Evolutionary conservation across 2,329 filamentous ascomycete species (phyloP), one percentile per base, ranked within the genome.

Genomic region (Aspergillus fischeri): DNA sequence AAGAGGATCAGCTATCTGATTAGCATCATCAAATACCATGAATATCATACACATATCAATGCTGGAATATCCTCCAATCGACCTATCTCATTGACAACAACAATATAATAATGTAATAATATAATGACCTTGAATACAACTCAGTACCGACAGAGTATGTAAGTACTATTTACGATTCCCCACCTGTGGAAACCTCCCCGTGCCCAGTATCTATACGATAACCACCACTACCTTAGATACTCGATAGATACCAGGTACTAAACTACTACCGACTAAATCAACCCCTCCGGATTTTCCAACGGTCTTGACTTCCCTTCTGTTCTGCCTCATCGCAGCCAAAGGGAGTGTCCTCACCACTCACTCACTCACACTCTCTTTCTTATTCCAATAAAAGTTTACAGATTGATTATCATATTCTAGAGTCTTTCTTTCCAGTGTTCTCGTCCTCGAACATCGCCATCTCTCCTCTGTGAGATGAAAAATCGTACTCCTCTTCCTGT

Each of bases 401-500:
- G 14, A 14, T 32, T 38, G 14, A 38, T 38, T 17, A 38, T 17
- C 32, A 17, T 38, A 38, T 38, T 38, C 17, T n/a, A 17, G 32
- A 17, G 32, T 38, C 32, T 17, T 38, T 44, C 55, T 42, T 35
- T 28, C 32, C 9, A 17, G 45, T 51, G 53, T 50, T 55, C 49
- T 58, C 53, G 60, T 52, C 45, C 52, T 57, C 54, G 58, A 57
- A 56, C 57, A 50, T 60, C 62, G 59, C 61, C 58, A 50, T 59
- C 58, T 54, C 56, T 57, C 54, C 57, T 57, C 54, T 51, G 60
- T 64, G 73, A 77, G 55, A 75, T 74, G 71, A 75, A 74, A 74
- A 72, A 67, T 63, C 74, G 73, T 51, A 67, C 72, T 53, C 71
- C 74, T 63, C 70, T 75, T 48, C 70, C 73, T 48, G 72, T 74